Conservation (phyloP, 768 basidiomycete species). For the Auricularia sp. region DNA sequence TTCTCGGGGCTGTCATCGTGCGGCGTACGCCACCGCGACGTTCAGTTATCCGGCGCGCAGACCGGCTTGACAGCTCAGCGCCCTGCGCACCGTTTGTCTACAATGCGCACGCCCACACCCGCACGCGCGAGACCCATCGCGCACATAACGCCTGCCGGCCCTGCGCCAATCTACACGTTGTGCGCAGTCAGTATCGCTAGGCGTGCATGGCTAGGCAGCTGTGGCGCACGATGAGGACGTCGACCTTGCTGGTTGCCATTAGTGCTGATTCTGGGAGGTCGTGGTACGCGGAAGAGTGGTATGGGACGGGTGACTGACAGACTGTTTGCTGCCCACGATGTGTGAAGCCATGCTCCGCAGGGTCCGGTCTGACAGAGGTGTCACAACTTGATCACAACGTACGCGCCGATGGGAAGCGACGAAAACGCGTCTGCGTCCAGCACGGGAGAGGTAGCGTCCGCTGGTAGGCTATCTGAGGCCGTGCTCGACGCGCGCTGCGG, state of each 20-base stretch:
- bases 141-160: conserved; percentile 52
- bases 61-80: background rate
- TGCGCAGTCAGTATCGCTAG: background rate
- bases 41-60: background rate
- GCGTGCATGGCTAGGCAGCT: background rate
- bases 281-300: background rate
- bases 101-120: conserved; percentile 46
- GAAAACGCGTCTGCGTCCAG: too few relatives aligned
- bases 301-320: background rate
- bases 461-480: too few relatives aligned
- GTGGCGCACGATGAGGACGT: background rate
- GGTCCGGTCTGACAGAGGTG: too few relatives aligned
- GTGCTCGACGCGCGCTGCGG: too few relatives aligned
- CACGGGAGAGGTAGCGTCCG: too few relatives aligned
- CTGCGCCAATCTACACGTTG: background rate
- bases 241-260: background rate
- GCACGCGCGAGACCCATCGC: conserved; percentile 49
- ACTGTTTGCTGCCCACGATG: background rate
- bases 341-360: too few relatives aligned
- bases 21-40: background rate
- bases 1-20: conserved; percentile 29
- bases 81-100: conserved; percentile 42
- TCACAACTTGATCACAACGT: too few relatives aligned
- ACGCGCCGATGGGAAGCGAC: too few relatives aligned
- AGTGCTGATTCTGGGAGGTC: background rate